Percentiles rank a stretch among this genome's conserved stretches.
These are phyloP conservation scores for Eremochloa ophiuroides DNA, from an alignment of 176 grass and related monocot genomes.

Conservation along the genomic window DNA sequence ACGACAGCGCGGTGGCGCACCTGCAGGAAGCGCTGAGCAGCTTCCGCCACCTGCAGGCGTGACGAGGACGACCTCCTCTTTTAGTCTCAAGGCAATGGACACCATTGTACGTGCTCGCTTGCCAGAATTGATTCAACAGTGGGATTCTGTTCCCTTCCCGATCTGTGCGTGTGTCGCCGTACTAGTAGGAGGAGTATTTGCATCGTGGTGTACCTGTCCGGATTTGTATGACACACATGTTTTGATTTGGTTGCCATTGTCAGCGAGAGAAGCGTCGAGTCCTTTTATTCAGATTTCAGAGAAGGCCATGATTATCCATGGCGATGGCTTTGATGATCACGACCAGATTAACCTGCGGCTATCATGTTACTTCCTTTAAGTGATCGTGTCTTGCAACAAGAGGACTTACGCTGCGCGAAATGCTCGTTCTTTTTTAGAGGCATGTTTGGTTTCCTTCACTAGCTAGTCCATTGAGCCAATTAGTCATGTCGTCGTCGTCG, in stretches of 20 bases:
- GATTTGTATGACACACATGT: neutral
- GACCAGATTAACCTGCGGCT: neutral
- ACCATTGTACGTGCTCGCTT: neutral
- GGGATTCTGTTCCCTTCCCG: neutral
- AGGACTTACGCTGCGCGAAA: neutral
- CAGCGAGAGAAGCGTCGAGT: neutral
- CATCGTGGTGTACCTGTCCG: neutral
- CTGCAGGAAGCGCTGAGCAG: slow-evolving; percentile 47
- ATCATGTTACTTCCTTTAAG: neutral
- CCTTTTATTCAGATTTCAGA: neutral
- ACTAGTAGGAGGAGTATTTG: neutral
- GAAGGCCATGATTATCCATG: neutral
- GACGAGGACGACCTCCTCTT: neutral
- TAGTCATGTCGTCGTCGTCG: too few species aligned
- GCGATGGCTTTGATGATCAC: neutral
- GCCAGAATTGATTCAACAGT: neutral
- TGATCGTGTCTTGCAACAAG: neutral
- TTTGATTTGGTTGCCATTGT: neutral
- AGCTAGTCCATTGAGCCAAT: too few species aligned
- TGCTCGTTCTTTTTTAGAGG: too few species aligned
- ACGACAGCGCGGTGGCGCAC: slow-evolving; percentile 61
- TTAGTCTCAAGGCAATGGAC: neutral
- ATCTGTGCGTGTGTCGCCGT: neutral
- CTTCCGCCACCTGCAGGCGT: slow-evolving; percentile 24
- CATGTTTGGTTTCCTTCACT: too few species aligned